phyloP scores from a whole-genome alignment of 1,139 yeast genomes.

The Wickerhamomyces sp. region DNA sequence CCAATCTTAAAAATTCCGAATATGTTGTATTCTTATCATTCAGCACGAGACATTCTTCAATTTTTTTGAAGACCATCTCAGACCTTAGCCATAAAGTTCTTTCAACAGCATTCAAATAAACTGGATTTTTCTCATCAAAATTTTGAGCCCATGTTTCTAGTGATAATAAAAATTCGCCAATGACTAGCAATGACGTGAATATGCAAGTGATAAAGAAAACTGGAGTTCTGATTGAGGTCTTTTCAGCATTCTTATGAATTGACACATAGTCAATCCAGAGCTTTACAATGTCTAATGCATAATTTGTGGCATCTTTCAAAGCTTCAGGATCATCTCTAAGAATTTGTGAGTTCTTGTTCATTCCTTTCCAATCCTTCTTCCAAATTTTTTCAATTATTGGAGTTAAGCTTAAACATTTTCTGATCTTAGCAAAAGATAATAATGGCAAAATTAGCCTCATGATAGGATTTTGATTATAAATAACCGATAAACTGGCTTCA shows the following conservation, averaged over 20 bases:
- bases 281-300: constrained; percentile 55
- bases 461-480: constrained; percentile 46
- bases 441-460: constrained; percentile 62
- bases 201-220: constrained; percentile 68
- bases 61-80: constrained; percentile 42
- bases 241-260: constrained; percentile 55
- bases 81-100: constrained; percentile 34
- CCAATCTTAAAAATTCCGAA: constrained; percentile 50
- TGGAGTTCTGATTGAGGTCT: constrained; percentile 66
- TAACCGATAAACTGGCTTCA: constrained; percentile 42
- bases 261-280: constrained; percentile 69
- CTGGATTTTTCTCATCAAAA: constrained; percentile 21
- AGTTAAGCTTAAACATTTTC: constrained; percentile 54
- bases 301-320: constrained; percentile 51
- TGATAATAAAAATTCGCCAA: constrained; percentile 55
- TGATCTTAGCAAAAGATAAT: constrained; percentile 57
- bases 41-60: constrained; percentile 48
- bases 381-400: constrained; percentile 55
- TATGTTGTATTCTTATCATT: constrained; percentile 43
- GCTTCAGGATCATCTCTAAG: constrained; percentile 49
- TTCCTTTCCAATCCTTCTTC: constrained; percentile 58
- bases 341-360: constrained; percentile 49
- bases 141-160: constrained; percentile 47
- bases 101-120: constrained; percentile 30
- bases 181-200: constrained; percentile 53